Percentiles rank a stretch among this genome's conserved stretches.
These are phyloP conservation scores for Pleurotus giganteus DNA, from an alignment of 768 basidiomycete species.

Conservation along the genomic window DNA sequence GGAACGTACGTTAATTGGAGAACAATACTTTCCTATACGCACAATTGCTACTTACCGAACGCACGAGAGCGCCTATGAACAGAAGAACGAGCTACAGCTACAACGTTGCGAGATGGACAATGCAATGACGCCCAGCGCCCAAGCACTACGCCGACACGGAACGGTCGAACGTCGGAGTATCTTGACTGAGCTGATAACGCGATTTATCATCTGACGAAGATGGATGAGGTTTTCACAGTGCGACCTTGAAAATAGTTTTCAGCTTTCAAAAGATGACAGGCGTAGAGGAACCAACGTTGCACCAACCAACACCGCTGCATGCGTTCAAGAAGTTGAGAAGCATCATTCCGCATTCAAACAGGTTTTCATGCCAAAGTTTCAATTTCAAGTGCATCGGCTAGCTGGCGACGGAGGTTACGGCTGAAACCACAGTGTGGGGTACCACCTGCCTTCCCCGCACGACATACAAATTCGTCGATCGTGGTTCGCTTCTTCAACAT, in stretches of 20 bases:
- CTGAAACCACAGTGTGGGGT: conserved; percentile 6
- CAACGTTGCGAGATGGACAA: too few relatives aligned
- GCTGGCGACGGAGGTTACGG: background rate
- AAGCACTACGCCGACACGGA: background rate
- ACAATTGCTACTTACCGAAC: too few relatives aligned
- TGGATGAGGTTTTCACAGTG: background rate
- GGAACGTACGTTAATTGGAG: background rate
- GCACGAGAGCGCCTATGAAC: background rate
- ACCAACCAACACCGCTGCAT: background rate
- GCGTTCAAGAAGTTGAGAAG: background rate
- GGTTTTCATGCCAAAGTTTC: background rate
- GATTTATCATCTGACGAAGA: background rate
- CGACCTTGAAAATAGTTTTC: background rate
- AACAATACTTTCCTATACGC: too few relatives aligned
- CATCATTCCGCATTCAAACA: background rate
- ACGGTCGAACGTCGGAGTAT: background rate
- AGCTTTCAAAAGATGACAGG: background rate
- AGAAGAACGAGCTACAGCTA: background rate
- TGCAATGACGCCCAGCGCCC: background rate
- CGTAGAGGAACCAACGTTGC: background rate
- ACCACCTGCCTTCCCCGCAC: conserved; percentile 8
- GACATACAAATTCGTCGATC: background rate
- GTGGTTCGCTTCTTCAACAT: background rate
- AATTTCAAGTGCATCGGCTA: background rate
- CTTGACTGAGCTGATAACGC: background rate